Percentiles rank a stretch among this genome's conserved stretches.
Conservation (phyloP, 208 protist genomes). For the Trypanosoma melophagium region DNA sequence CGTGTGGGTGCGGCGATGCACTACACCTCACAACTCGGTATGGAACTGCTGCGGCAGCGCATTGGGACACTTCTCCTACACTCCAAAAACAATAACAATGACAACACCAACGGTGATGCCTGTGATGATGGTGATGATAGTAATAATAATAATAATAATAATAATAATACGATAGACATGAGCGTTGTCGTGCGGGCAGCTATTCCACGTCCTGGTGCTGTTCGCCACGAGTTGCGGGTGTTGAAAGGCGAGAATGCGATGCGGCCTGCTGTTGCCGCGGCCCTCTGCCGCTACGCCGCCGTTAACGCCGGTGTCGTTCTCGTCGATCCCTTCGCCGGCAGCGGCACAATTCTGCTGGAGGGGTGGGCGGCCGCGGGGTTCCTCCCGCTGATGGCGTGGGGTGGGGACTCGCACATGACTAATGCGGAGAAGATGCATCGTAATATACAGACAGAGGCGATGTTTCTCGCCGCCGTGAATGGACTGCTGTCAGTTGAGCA, state of each 20-base stretch:
- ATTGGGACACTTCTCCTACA: constrained; percentile 26
- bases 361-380: constrained; percentile 7
- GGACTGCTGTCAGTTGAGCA: neutral
- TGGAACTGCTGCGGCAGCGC: constrained; percentile 42
- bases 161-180: too few species aligned
- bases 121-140: too few species aligned
- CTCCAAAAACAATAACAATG: neutral
- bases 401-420: constrained; percentile 25
- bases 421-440: constrained; percentile 14
- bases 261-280: constrained; percentile 31
- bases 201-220: constrained; percentile 32
- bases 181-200: neutral
- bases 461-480: constrained; percentile 10
- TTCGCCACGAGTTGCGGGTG: constrained; percentile 37
- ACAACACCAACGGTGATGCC: constrained; percentile 34
- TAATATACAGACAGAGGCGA: constrained; percentile 2
- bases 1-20: constrained; percentile 31
- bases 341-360: constrained; percentile 40
- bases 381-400: constrained; percentile 13
- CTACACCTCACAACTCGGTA: constrained; percentile 25
- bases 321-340: constrained; percentile 43
- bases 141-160: too few species aligned
- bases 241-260: constrained; percentile 52
- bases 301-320: constrained; percentile 16
- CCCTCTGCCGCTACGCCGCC: constrained; percentile 33